These are phyloP conservation scores for Lachancea lanzarotensis DNA, from an alignment of 805 yeast species.

Conservation along the genomic window DNA sequence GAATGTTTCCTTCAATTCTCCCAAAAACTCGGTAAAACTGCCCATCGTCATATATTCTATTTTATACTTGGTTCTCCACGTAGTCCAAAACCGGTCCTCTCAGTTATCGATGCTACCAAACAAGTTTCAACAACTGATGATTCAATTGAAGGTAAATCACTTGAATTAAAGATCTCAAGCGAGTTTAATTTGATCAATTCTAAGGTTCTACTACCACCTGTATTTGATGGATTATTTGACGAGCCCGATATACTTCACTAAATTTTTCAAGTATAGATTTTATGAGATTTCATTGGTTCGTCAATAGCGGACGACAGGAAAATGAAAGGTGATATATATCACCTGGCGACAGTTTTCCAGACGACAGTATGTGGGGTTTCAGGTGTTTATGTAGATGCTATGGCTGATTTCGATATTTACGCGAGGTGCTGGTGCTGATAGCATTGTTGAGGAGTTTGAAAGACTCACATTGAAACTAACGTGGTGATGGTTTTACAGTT, in stretches of 20 bases:
- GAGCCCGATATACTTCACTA: not conserved
- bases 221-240: not conserved
- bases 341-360: too few species aligned
- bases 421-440: too few species aligned
- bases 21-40: slow-evolving; percentile 36
- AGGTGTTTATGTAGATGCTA: too few species aligned
- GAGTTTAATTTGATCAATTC: not conserved
- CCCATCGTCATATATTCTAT: slow-evolving; percentile 26
- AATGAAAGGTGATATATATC: slow-evolving; percentile 1
- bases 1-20: slow-evolving; percentile 72
- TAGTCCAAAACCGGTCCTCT: not conserved
- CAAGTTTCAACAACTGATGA: not conserved
- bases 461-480: too few species aligned
- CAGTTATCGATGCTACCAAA: not conserved
- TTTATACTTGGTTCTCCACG: not conserved
- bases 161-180: not conserved
- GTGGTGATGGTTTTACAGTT: too few species aligned
- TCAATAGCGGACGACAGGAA: slow-evolving; percentile 1
- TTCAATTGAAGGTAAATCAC: not conserved
- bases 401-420: too few species aligned
- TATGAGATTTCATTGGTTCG: slow-evolving; percentile 7
- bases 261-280: slow-evolving; percentile 6
- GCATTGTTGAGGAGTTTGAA: too few species aligned
- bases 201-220: not conserved
- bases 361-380: too few species aligned